These are phyloP conservation scores for Blumeria graminis DNA, from an alignment of 2,329 filamentous ascomycete genomes.

Conservation along the genomic window DNA sequence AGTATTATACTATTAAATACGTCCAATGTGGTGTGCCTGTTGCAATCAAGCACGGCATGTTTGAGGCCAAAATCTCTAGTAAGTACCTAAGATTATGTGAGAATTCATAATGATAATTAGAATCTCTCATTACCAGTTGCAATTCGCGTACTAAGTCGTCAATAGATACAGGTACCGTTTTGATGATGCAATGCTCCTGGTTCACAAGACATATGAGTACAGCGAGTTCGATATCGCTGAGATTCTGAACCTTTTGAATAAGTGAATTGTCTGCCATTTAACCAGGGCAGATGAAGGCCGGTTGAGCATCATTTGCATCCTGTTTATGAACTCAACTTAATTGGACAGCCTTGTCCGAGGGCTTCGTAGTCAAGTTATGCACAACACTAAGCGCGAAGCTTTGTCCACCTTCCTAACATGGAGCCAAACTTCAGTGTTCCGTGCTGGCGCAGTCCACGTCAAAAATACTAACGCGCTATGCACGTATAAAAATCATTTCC, in stretches of 20 bases:
- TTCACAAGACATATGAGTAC: constrained; percentile 58
- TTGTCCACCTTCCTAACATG: not conserved
- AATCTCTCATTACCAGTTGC: constrained; percentile 27
- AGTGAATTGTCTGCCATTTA: constrained; percentile 37
- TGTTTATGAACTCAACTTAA: no score
- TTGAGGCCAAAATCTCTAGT: constrained; percentile 48
- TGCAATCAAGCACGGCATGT: constrained; percentile 48
- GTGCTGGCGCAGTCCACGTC: not conserved
- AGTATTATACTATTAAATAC: constrained; percentile 49
- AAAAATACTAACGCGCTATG: not conserved
- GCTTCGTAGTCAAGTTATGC: not conserved
- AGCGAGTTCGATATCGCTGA: constrained; percentile 77
- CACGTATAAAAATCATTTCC: not conserved
- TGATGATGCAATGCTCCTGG: constrained; percentile 72
- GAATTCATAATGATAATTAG: not conserved
- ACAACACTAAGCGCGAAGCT: not conserved
- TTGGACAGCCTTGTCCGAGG: not conserved
- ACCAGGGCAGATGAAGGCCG: not conserved
- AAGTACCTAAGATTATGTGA: constrained; percentile 26
- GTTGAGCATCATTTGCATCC: not conserved
- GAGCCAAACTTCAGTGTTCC: no score
- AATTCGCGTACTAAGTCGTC: constrained; percentile 52
- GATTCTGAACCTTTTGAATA: constrained; percentile 44
- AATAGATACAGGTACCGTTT: constrained; percentile 37
- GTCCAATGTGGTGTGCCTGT: constrained; percentile 48